Percentiles rank a stretch among this genome's conserved stretches.
Evolutionary conservation across 1,284 basidiomycete species (phyloP).

Genomic region (Xerocomus tenax): DNA sequence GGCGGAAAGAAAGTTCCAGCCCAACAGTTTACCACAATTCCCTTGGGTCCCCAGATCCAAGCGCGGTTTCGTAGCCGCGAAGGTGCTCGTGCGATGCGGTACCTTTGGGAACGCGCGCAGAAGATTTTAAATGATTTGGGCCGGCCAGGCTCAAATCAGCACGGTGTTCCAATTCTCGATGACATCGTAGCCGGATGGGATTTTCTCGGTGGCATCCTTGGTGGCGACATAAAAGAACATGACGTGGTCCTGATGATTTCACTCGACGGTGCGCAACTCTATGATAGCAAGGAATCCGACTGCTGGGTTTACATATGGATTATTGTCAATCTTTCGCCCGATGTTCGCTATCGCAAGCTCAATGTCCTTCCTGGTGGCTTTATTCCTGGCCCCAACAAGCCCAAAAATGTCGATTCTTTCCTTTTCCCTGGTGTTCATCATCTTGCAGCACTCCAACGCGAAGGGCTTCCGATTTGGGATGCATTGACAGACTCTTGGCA

Average conservation of each 20-base stretch:
- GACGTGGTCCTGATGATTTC: not conserved
- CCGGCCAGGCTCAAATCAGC: not conserved
- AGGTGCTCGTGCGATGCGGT: not conserved
- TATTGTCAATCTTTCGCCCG: not conserved
- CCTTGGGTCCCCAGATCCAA: not conserved
- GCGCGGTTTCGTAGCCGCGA: not conserved
- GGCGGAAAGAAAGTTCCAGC: not conserved
- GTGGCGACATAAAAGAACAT: not conserved
- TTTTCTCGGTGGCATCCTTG: not conserved
- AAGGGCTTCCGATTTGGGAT: constrained; percentile 2
- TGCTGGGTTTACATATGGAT: not conserved
- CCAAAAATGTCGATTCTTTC: constrained; percentile 1
- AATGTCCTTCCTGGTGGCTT: not conserved
- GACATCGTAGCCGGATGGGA: not conserved
- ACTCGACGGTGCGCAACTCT: not conserved
- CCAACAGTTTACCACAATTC: not conserved
- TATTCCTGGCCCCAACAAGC: not conserved
- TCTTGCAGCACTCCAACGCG: not conserved
- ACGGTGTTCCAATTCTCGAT: not conserved
- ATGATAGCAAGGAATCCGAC: not conserved
- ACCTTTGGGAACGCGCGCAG: not conserved
- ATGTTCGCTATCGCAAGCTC: not conserved
- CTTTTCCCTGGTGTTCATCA: not conserved
- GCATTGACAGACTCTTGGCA: not conserved
- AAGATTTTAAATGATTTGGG: not conserved